Evolutionary conservation across 208 protist genomes (phyloP), one percentile per base, ranked within the genome.

Genomic region (Sergeia podlipaevii): DNA sequence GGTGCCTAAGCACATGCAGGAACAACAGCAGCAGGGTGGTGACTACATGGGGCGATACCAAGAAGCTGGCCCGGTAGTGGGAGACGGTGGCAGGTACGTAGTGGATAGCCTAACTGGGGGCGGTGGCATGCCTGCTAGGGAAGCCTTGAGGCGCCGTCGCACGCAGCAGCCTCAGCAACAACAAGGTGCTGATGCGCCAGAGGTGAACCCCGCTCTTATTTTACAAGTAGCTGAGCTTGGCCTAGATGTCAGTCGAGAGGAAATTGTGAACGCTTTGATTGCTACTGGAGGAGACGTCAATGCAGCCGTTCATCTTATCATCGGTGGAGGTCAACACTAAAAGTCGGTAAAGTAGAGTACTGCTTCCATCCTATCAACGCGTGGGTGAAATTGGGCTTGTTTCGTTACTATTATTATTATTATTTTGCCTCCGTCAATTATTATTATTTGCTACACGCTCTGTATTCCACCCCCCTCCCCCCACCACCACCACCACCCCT

Each of bases 251-350:
- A 49, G 61, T 5, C 63, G 57, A 2, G 74, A 72, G 2, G 63
- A 77, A 17, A 79, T 87, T 49, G 36, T 37, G 5, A 44, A 24
- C 0, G 83, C 73, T 32, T 65, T 91, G n/a, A 50, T 56, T 36
- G 65, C 59, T 37, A 36, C 72, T 15, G 60, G 66, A 34, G 78
- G 78, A 3, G 65, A 80, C 24, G 69, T 80, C 23, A 70, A 83
- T 39, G 56, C 42, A 32, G 83, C 83, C 26, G 68, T 91, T 17
- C 65, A 86, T 26, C 42, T 75, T 7, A 65, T 91, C 28, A 48
- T 91, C 23, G 70, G 54, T n/a, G n/a, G n/a, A n/a, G 17, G n/a
- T n/a, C n/a, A n/a, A n/a, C n/a, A n/a, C n/a, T n/a, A n/a, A n/a
- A n/a, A n/a, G n/a, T n/a, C n/a, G n/a, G n/a, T n/a, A n/a, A n/a